Evolutionary conservation across 1,284 basidiomycete species (phyloP), one percentile per base, ranked within the genome.

Genomic region (Malassezia furfur): DNA sequence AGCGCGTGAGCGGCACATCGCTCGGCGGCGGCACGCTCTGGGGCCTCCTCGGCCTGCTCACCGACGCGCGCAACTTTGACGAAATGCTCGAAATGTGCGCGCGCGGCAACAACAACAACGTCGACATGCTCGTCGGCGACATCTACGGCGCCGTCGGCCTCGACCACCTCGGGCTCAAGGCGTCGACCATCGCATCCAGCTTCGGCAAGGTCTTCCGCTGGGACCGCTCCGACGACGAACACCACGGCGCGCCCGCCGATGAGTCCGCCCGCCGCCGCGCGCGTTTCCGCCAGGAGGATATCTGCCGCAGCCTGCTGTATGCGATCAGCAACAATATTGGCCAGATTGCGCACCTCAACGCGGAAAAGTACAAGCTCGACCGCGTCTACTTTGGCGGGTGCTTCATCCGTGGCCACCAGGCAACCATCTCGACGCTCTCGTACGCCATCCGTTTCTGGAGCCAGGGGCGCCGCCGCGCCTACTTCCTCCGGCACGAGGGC

Each of bases 391-490:
- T 98, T 80, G 91, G 93, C 14, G 94, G 94, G 3, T 96, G 88
- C 77, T 99, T 98, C 78, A 98, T 99, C 76, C 83, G 94, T 79
- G 93, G 91, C 21, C 94, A 98, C 75, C 86, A 91, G 45, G 88
- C 93, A 32, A 99, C 94, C 21, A 93, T 99, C 72, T 87, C 90
- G 30, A 98, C 94, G 12, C 81, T 98, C 37, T 96, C 91, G 22
- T 99, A 99, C 77, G 94, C 94, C 43, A 98, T 99, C 76, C 86
- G 94, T 35, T 99, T 98, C 80, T 99, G 94, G 94, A 93, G 89
- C 72, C 93, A 94, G 77, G 94, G 94, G 1, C 91, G 86, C 28
- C 98, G 96, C 77, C 84, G 89, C 34, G 94, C 94, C 40, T 81
- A 94, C 66, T 99, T 98, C 80, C 80, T 98, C 54, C 83, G 94